Evolutionary conservation across 2,329 filamentous ascomycete genomes (phyloP).

Genomic region (Pseudogymnoascus sp.): DNA sequence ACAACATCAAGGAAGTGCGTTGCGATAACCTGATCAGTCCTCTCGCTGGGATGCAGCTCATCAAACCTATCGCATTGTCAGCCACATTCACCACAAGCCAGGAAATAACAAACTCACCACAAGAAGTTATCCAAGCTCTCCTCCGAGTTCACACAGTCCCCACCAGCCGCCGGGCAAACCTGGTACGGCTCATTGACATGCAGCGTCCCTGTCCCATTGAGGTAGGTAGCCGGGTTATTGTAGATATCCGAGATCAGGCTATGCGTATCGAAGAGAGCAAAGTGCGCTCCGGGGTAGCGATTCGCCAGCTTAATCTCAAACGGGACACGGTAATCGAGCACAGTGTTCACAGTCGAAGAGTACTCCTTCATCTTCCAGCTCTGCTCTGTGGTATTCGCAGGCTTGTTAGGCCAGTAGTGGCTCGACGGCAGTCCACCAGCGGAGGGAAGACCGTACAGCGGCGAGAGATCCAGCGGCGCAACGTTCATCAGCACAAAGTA

Average conservation of each 20-base stretch:
- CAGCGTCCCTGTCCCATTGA: conserved; percentile 48
- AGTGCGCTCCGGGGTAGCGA: conserved; percentile 48
- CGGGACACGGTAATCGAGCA: conserved; percentile 42
- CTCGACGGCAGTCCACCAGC: conserved; percentile 35
- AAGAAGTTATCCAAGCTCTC: conserved; percentile 51
- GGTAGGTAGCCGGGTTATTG: conserved; percentile 48
- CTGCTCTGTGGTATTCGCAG: conserved; percentile 40
- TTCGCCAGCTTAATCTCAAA: conserved; percentile 36
- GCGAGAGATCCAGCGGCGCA: conserved; percentile 57
- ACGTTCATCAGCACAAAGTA: conserved; percentile 66
- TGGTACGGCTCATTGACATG: conserved; percentile 51
- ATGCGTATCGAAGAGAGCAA: conserved; percentile 62
- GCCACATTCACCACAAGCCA: background rate
- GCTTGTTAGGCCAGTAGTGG: conserved; percentile 37
- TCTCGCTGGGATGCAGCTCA: conserved; percentile 61
- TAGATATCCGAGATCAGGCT: conserved; percentile 57
- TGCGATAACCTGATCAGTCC: conserved; percentile 50
- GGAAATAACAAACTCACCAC: conserved; percentile 42
- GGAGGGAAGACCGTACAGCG: conserved; percentile 50
- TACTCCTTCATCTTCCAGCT: conserved; percentile 42
- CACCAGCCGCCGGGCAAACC: conserved; percentile 36
- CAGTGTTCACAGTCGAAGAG: conserved; percentile 40
- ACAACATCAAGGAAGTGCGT: conserved; percentile 48
- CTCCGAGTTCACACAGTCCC: conserved; percentile 32
- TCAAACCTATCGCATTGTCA: conserved; percentile 35